These are phyloP conservation scores for Edaphochlamys debaryana DNA, from an alignment of 139 green algal species.

Conservation along the genomic window DNA sequence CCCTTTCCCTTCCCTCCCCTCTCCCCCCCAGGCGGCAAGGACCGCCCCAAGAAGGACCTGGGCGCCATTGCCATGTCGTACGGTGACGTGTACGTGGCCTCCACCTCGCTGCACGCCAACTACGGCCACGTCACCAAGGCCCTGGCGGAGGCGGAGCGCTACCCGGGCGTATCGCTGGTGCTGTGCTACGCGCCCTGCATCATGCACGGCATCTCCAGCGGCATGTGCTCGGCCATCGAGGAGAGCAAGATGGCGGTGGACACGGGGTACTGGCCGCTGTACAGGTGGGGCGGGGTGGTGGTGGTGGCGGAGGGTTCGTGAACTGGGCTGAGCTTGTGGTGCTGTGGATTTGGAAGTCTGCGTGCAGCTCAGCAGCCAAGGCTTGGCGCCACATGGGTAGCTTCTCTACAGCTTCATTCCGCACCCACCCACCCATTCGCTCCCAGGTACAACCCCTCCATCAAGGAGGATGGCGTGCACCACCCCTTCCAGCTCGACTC, in stretches of 20 bases:
- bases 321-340: too few relatives aligned
- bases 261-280: constrained; percentile 69
- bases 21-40: too few relatives aligned
- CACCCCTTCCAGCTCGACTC: constrained; percentile 60
- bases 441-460: constrained; percentile 41
- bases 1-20: background rate
- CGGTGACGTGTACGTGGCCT: constrained; percentile 66
- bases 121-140: constrained; percentile 68
- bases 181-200: constrained; percentile 66
- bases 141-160: constrained; percentile 57
- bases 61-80: constrained; percentile 57
- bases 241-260: constrained; percentile 56
- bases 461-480: constrained; percentile 39
- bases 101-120: constrained; percentile 63
- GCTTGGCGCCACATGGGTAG: too few relatives aligned
- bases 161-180: constrained; percentile 62
- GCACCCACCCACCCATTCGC: too few relatives aligned
- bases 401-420: too few relatives aligned
- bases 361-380: too few relatives aligned
- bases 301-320: background rate
- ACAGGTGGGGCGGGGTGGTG: too few relatives aligned
- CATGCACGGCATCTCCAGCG: constrained; percentile 59
- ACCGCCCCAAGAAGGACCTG: constrained; percentile 66
- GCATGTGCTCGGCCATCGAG: constrained; percentile 52
- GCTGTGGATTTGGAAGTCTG: background rate